phyloP scores from a whole-genome alignment of 2,329 filamentous ascomycete species.

The Pseudogymnoascus sp. region DNA sequence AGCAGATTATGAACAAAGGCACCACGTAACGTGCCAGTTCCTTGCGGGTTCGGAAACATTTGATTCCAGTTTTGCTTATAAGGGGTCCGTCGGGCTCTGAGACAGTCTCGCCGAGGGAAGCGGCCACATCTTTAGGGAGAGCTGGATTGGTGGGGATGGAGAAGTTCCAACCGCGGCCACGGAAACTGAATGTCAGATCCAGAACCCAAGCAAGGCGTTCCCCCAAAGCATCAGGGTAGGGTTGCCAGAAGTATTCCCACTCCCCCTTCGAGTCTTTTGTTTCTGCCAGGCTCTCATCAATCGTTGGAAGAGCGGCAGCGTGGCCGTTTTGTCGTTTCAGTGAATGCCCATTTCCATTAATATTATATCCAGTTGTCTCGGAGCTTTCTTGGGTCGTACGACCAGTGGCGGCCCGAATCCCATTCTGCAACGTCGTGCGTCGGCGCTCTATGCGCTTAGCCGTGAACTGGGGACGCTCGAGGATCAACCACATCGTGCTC shows the following conservation, averaged over 20 bases:
- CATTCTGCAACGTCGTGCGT: constrained; percentile 13
- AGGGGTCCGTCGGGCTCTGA: constrained; percentile 22
- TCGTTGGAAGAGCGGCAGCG: not conserved
- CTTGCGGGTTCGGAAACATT: constrained; percentile 33
- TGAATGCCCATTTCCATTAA: not conserved
- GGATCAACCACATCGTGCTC: constrained; percentile 42
- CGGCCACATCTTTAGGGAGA: constrained; percentile 35
- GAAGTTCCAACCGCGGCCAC: constrained; percentile 53
- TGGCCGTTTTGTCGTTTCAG: not conserved
- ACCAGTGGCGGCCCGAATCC: not conserved
- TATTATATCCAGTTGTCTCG: constrained; percentile 14
- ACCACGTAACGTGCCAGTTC: constrained; percentile 41
- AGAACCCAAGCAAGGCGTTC: constrained; percentile 47
- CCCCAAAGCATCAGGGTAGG: constrained; percentile 44
- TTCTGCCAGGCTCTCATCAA: not conserved
- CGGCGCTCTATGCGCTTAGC: constrained; percentile 38
- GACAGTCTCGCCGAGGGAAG: constrained; percentile 30
- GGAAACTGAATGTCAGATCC: constrained; percentile 47
- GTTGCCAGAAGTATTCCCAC: constrained; percentile 52
- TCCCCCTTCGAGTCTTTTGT: constrained; percentile 19
- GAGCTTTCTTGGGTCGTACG: constrained; percentile 9
- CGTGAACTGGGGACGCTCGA: constrained; percentile 48
- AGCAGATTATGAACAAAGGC: constrained; percentile 44
- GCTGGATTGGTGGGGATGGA: constrained; percentile 43
- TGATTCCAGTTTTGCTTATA: constrained; percentile 38